Evolutionary conservation across 371 early-diverging fungal genomes (phyloP).

Genomic region (Apophysomyces elegans): DNA sequence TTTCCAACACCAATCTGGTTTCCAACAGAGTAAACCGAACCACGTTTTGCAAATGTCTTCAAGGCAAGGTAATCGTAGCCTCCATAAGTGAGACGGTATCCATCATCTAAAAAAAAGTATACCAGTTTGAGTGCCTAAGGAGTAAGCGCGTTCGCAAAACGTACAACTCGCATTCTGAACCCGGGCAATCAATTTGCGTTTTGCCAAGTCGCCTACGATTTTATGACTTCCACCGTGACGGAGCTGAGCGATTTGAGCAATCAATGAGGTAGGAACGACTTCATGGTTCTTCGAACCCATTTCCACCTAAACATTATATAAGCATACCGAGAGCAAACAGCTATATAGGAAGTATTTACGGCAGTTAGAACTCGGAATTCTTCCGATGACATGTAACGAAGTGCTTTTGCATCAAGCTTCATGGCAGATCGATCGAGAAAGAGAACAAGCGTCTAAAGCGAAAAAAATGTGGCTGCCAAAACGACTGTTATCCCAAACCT

Average conservation of each 20-base stretch:
- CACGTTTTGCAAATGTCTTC: conserved; percentile 89
- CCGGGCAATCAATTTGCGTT: conserved; percentile 86
- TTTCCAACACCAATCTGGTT: conserved; percentile 99
- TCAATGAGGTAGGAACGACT: conserved; percentile 89
- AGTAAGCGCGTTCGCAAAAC: not conserved
- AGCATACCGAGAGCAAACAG: not conserved
- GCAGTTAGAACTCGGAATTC: conserved; percentile 97
- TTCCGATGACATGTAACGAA: conserved; percentile 92
- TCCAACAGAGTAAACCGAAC: conserved; percentile 93
- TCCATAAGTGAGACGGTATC: conserved; percentile 97
- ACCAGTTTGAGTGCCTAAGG: not conserved
- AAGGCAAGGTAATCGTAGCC: conserved; percentile 99
- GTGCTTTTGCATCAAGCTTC: conserved; percentile 94
- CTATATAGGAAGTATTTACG: conserved; percentile 47
- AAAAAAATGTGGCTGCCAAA: conserved; percentile 3
- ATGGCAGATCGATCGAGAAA: conserved; percentile 47
- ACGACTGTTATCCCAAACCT: not conserved
- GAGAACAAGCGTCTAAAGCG: not conserved
- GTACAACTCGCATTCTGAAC: conserved; percentile 87
- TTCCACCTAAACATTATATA: conserved; percentile 67
- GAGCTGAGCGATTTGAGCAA: conserved; percentile 88
- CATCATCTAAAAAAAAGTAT: conserved; percentile 70
- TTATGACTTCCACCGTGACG: conserved; percentile 87
- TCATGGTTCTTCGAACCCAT: conserved; percentile 98
- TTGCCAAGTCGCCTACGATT: conserved; percentile 83